Evolutionary conservation across 345 rosid genomes (phyloP).

Genomic region (Cardamine resedifolia): DNA sequence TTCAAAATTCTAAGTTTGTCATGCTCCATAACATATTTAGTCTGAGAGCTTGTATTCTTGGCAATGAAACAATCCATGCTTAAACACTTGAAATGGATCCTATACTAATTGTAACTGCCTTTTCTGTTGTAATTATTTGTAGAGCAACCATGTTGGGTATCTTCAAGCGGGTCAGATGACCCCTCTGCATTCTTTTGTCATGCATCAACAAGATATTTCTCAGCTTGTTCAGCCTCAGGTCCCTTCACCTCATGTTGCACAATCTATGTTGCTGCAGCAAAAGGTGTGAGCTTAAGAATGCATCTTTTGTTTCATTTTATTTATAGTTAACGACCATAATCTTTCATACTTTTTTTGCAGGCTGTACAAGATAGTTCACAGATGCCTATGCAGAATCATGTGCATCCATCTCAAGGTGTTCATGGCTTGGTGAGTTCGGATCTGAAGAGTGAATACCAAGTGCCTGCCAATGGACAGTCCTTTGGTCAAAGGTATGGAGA

Average conservation of each 20-base stretch:
- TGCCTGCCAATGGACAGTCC: constrained; percentile 55
- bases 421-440: constrained; percentile 51
- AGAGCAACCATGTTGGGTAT: constrained; percentile 57
- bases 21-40: neutral
- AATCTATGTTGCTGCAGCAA: constrained; percentile 52
- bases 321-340: constrained; percentile 6
- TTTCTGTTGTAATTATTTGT: constrained; percentile 7
- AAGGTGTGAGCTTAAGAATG: constrained; percentile 46
- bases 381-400: constrained; percentile 50
- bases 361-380: constrained; percentile 52
- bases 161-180: constrained; percentile 75
- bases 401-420: constrained; percentile 55
- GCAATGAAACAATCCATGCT: neutral
- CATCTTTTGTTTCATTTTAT: neutral
- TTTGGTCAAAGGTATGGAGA: constrained; percentile 53
- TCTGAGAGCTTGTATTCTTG: constrained; percentile 4
- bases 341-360: constrained; percentile 38
- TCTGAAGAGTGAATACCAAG: constrained; percentile 54
- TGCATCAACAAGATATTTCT: constrained; percentile 74
- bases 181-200: constrained; percentile 70
- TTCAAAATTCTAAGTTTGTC: neutral
- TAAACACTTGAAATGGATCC: constrained; percentile 9
- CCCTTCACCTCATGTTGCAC: constrained; percentile 61
- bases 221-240: constrained; percentile 63
- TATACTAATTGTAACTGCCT: neutral